These are phyloP conservation scores for Pleurotus platypus DNA, from an alignment of 768 basidiomycete species.

Conservation along the genomic window DNA sequence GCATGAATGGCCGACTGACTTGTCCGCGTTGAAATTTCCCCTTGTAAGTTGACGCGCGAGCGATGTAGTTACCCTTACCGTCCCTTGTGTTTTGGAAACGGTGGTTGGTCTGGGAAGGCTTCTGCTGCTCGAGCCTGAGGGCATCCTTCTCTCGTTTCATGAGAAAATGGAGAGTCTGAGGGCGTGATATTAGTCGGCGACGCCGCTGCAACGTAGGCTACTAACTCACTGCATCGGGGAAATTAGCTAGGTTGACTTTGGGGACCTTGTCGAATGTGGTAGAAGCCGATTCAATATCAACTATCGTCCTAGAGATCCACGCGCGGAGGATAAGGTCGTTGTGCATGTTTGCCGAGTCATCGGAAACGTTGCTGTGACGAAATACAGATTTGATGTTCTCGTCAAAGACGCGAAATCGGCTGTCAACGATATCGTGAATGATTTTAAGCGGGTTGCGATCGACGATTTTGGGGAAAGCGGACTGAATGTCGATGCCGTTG, in stretches of 20 bases:
- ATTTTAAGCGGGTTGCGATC: conserved; percentile 37
- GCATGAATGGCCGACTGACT: background rate
- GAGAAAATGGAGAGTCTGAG: conserved; percentile 35
- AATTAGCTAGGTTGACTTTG: conserved; percentile 40
- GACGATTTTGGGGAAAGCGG: conserved; percentile 32
- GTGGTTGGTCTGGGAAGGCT: conserved; percentile 42
- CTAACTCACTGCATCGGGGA: conserved; percentile 31
- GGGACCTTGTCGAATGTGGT: conserved; percentile 37
- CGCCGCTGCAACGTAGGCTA: background rate
- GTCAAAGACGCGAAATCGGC: conserved; percentile 28
- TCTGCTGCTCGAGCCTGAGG: conserved; percentile 42
- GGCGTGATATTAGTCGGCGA: background rate
- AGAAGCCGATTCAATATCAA: conserved; percentile 35
- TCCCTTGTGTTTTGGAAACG: conserved; percentile 26
- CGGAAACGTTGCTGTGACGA: conserved; percentile 22
- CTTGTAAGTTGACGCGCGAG: background rate
- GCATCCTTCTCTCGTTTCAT: conserved; percentile 42
- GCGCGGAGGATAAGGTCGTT: conserved; percentile 40
- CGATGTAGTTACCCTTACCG: conserved; percentile 1
- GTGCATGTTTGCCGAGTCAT: conserved; percentile 25
- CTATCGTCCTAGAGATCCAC: conserved; percentile 48
- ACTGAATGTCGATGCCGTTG: conserved; percentile 58
- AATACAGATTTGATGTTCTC: conserved; percentile 35
- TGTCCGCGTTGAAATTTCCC: background rate
- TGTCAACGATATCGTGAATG: conserved; percentile 38